A percentile compares a stretch with the other conserved stretches of the same genome.
phyloP scores from a whole-genome alignment of 345 rosid genomes.

The Boechera divaricarpa region DNA sequence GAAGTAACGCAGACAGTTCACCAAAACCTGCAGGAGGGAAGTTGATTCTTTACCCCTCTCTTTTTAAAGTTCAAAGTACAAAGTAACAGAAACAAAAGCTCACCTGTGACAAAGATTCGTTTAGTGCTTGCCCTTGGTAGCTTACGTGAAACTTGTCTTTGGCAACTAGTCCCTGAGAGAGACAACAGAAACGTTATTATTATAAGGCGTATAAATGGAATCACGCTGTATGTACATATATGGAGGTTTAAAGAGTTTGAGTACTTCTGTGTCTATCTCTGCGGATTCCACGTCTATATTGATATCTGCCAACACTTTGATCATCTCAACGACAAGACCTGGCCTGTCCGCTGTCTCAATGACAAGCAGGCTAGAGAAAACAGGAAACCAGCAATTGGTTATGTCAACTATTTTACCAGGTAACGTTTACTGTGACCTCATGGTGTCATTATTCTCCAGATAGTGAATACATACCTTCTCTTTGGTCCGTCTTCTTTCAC shows the following conservation, averaged over 20 bases:
- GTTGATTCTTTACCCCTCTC: conserved; percentile 11
- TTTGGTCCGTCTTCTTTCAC: conserved; percentile 87
- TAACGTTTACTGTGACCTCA: neutral
- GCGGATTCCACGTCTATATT: conserved; percentile 91
- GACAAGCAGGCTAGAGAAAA: conserved; percentile 68
- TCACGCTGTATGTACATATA: conserved; percentile 9
- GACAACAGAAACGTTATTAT: neutral
- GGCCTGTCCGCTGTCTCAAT: conserved; percentile 97
- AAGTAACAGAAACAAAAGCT: neutral
- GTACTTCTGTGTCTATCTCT: conserved; percentile 93
- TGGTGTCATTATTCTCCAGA: conserved; percentile 12
- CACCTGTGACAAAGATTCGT: conserved; percentile 81
- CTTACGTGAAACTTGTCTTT: conserved; percentile 95
- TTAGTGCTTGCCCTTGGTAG: conserved; percentile 85
- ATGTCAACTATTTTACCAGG: neutral
- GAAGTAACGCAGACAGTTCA: conserved; percentile 85
- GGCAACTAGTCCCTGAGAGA: conserved; percentile 81
- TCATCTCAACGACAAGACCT: conserved; percentile 88
- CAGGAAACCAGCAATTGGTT: neutral
- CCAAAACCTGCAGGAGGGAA: conserved; percentile 61
- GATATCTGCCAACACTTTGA: conserved; percentile 77
- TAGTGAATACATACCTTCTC: conserved; percentile 62
- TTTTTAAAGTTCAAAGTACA: neutral
- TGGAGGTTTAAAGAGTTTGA: neutral
- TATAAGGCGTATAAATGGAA: neutral